Evolutionary conservation across 2,329 filamentous ascomycete genomes (phyloP).

Genomic region (Xylariaceae sp.): DNA sequence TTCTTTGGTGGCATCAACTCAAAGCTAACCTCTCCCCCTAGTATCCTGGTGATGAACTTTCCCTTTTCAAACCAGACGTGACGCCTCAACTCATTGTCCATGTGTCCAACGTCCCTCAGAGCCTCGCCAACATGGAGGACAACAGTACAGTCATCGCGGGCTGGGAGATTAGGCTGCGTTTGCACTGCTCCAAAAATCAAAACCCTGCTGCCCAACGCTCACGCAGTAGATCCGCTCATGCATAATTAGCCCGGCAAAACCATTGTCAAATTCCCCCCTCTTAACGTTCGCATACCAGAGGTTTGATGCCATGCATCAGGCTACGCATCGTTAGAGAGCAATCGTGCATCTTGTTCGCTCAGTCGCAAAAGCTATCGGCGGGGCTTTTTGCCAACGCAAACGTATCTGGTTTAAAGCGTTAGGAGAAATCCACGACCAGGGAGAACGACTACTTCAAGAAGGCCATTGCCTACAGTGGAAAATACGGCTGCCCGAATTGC

Average conservation of each 20-base stretch:
- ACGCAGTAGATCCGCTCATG: background rate
- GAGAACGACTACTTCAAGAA: background rate
- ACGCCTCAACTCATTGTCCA: conserved; percentile 6
- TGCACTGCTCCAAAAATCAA: conserved; percentile 5
- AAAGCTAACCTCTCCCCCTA: too few species aligned
- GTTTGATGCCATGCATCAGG: too few species aligned
- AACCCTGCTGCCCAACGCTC: conserved; percentile 6
- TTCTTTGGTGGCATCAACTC: conserved; percentile 2
- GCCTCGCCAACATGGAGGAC: background rate
- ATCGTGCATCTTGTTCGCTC: too few species aligned
- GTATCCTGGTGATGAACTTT: too few species aligned
- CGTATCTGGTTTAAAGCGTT: conserved; percentile 43
- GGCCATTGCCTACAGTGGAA: conserved; percentile 50
- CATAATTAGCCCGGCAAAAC: conserved; percentile 3
- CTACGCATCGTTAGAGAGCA: too few species aligned
- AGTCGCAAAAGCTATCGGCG: conserved; percentile 19
- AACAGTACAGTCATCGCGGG: background rate
- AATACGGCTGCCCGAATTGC: conserved; percentile 48
- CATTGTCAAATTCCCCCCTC: conserved; percentile 2
- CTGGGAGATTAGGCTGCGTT: background rate
- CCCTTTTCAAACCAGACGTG: too few species aligned
- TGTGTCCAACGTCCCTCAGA: conserved; percentile 6
- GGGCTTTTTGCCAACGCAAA: conserved; percentile 60
- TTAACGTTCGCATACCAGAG: background rate
- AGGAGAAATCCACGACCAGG: conserved; percentile 6